These are phyloP conservation scores for Dryas integrifolia DNA, from an alignment of 331 rosid species.

Conservation along the genomic window DNA sequence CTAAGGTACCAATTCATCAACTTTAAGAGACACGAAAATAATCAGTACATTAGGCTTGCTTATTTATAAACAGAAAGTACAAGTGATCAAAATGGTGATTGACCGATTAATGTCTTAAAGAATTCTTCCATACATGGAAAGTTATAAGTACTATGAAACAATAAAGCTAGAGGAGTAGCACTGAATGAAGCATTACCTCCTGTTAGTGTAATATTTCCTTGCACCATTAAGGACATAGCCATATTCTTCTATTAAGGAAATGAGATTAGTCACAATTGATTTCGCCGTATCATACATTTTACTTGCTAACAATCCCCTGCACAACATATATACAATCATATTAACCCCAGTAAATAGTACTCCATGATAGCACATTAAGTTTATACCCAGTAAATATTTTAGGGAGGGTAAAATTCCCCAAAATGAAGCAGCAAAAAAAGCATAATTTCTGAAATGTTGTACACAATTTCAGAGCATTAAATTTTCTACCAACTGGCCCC, in stretches of 20 bases:
- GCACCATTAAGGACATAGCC: conserved; percentile 89
- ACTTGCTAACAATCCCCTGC: conserved; percentile 83
- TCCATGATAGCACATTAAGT: too few relatives aligned
- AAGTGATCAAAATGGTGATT: neutral
- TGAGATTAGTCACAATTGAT: conserved; percentile 59
- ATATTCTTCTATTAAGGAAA: conserved; percentile 61
- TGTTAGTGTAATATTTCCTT: conserved; percentile 77
- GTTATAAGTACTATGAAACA: neutral
- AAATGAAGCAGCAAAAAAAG: too few relatives aligned
- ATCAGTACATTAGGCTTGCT: neutral
- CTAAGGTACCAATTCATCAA: neutral
- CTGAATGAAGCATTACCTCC: conserved; percentile 47
- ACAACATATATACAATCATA: conserved; percentile 13
- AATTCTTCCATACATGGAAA: too few relatives aligned
- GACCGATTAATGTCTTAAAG: neutral
- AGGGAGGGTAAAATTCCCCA: too few relatives aligned
- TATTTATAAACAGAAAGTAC: neutral
- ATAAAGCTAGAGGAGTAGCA: neutral
- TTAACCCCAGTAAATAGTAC: too few relatives aligned
- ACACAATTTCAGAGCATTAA: neutral
- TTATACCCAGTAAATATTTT: too few relatives aligned
- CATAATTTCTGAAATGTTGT: too few relatives aligned
- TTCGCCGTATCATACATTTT: conserved; percentile 82
- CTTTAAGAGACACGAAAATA: too few relatives aligned
- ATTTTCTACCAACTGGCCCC: neutral